phyloP scores from a whole-genome alignment of 257 asterid species.

The Fraxinus excelsior region DNA sequence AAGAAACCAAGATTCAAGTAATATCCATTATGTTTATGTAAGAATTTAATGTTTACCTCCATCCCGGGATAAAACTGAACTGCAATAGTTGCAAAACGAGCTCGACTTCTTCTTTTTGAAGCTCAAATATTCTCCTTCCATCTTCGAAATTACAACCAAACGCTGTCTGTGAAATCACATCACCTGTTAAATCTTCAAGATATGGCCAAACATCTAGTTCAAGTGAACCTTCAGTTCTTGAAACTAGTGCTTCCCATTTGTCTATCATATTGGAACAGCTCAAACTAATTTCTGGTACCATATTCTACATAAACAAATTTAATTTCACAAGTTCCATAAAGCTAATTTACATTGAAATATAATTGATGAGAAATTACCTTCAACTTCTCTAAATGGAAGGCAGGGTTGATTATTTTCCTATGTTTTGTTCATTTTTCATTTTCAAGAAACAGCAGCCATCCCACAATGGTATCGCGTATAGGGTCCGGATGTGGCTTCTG shows the following conservation, averaged over 20 bases:
- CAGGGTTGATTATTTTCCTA: slow-evolving; percentile 42
- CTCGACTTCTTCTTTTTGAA: slow-evolving; percentile 45
- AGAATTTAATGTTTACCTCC: slow-evolving; percentile 40
- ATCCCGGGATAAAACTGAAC: slow-evolving; percentile 50
- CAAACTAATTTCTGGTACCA: slow-evolving; percentile 37
- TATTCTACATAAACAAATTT: slow-evolving; percentile 24
- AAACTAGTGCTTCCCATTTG: slow-evolving; percentile 37
- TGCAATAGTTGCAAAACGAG: slow-evolving; percentile 33
- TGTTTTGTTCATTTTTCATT: slow-evolving; percentile 47
- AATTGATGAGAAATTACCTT: slow-evolving; percentile 24
- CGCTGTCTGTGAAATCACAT: slow-evolving; percentile 47
- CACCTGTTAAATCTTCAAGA: slow-evolving; percentile 41
- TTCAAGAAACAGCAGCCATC: slow-evolving; percentile 43
- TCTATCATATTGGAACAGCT: slow-evolving; percentile 43
- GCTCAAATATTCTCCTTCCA: slow-evolving; percentile 48
- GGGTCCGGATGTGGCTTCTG: slow-evolving; percentile 40
- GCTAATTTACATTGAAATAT: background rate
- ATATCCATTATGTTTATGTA: background rate
- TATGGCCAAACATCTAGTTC: slow-evolving; percentile 54
- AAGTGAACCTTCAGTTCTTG: background rate
- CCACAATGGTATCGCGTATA: slow-evolving; percentile 30
- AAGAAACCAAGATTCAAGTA: background rate
- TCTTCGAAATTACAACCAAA: slow-evolving; percentile 49
- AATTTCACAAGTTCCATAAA: background rate
- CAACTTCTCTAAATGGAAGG: slow-evolving; percentile 47